Evolutionary conservation across 306 rosid species (phyloP), one percentile per base, ranked within the genome.

Genomic region (Vigna unguiculata): DNA sequence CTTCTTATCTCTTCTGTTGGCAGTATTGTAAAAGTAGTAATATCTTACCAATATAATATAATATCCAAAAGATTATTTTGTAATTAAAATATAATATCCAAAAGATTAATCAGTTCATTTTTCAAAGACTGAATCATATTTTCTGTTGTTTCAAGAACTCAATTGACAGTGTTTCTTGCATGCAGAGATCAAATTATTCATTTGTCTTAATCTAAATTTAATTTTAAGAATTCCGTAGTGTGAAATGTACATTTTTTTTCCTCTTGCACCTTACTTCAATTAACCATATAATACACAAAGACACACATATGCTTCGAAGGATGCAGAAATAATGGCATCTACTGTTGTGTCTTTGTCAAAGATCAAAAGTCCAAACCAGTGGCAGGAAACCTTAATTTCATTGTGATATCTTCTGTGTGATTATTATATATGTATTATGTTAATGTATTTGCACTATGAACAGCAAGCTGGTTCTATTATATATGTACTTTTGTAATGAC

Each of bases 341-440:
- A 75, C 17, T 43, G 85, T 76, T 41, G 76, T 52, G 80, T 76
- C 84, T 46, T 71, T 80, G 71, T 76, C 82, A 68, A 80, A n/a
- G 60, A 70, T 46, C 68, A 53, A 53, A 76, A 76, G 80, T 78
- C 72, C 60, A 63, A 72, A 41, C 66, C 62, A 54, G 66, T 73
- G 64, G 43, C 75, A 76, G 69, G 52, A 75, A 79, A 78, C 78
- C 83, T 72, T 63, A 59, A 51, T 72, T 82, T 47, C 77, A 57
- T 38, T 30, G 16, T 59, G 40, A 45, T 49, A 12, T 78, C 54
- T 71, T 81, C 66, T 75, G 3, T 43, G 14, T 51, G 41, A 9
- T 22, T 12, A 9, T 74, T 36, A n/a, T n/a, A n/a, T n/a, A n/a
- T n/a, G n/a, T n/a, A n/a, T n/a, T n/a, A n/a, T n/a, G n/a, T n/a